These are phyloP conservation scores for Eragrostis tef DNA, from an alignment of 202 grass and related monocot genomes.

Conservation along the genomic window DNA sequence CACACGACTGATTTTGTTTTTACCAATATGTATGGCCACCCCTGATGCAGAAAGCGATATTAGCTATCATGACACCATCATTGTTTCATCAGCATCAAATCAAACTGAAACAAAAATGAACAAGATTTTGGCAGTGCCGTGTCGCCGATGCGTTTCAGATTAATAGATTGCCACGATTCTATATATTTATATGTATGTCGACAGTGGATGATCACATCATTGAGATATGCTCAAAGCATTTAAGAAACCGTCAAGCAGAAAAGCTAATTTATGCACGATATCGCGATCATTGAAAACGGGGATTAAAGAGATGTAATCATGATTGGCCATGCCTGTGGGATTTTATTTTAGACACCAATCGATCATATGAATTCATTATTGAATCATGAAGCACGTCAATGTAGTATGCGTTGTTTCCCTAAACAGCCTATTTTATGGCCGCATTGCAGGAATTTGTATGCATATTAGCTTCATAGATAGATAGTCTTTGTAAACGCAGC, in stretches of 20 bases:
- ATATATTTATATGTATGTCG: neutral
- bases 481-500: neutral
- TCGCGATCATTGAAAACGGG: neutral
- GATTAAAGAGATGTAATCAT: conserved; percentile 30
- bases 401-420: neutral
- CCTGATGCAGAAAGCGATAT: neutral
- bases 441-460: neutral
- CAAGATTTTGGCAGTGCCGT: conserved; percentile 20
- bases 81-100: neutral
- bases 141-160: neutral
- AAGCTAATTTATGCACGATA: neutral
- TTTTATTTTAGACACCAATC: conserved; percentile 3
- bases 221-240: conserved; percentile 12
- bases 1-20: neutral
- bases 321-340: neutral
- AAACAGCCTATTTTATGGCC: neutral
- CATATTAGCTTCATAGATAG: neutral
- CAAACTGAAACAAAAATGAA: neutral
- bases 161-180: neutral
- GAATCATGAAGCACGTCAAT: conserved; percentile 7
- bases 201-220: conserved; percentile 27
- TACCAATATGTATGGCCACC: neutral
- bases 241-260: conserved; percentile 11
- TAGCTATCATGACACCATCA: neutral
- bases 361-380: conserved; percentile 12